Evolutionary conservation across 768 basidiomycete species (phyloP).

Genomic region (Boletus vinaceobasis): DNA sequence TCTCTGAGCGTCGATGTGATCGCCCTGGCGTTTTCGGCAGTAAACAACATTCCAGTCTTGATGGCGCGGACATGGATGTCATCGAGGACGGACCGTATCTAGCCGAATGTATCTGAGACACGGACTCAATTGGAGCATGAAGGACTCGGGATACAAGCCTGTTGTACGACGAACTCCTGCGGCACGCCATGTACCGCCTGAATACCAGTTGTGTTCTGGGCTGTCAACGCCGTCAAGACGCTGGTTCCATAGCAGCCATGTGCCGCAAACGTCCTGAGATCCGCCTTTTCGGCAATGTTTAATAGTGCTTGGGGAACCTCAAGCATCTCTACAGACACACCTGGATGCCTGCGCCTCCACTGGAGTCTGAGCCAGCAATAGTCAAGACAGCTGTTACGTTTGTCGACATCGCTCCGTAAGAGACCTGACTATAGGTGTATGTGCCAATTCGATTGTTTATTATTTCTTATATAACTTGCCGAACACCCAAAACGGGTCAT

Average conservation of each 20-base stretch:
- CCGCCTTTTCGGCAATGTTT: slow-evolving; percentile 51
- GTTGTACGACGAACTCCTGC: slow-evolving; percentile 67
- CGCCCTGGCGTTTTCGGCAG: slow-evolving; percentile 48
- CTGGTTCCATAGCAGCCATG: slow-evolving; percentile 77
- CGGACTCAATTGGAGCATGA: not conserved
- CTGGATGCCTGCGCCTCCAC: slow-evolving; percentile 90
- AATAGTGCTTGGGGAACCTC: not conserved
- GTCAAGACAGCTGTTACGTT: slow-evolving; percentile 48
- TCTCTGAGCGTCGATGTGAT: slow-evolving; percentile 50
- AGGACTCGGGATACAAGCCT: slow-evolving; percentile 44
- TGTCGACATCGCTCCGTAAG: slow-evolving; percentile 6
- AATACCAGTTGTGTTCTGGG: slow-evolving; percentile 87
- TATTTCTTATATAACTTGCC: slow-evolving; percentile 30
- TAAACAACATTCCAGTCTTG: slow-evolving; percentile 89
- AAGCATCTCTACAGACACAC: slow-evolving; percentile 36
- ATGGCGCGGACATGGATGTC: slow-evolving; percentile 72
- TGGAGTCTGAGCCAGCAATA: slow-evolving; percentile 78
- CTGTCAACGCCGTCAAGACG: slow-evolving; percentile 81
- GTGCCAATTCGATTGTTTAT: slow-evolving; percentile 19
- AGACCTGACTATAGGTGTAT: no score
- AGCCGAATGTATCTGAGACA: not conserved
- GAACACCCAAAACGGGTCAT: slow-evolving; percentile 24
- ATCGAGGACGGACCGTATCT: slow-evolving; percentile 68
- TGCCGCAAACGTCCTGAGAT: slow-evolving; percentile 81
- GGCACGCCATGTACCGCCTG: slow-evolving; percentile 68